phyloP scores from a whole-genome alignment of 768 basidiomycete genomes.

The Tylopilus felleus region DNA sequence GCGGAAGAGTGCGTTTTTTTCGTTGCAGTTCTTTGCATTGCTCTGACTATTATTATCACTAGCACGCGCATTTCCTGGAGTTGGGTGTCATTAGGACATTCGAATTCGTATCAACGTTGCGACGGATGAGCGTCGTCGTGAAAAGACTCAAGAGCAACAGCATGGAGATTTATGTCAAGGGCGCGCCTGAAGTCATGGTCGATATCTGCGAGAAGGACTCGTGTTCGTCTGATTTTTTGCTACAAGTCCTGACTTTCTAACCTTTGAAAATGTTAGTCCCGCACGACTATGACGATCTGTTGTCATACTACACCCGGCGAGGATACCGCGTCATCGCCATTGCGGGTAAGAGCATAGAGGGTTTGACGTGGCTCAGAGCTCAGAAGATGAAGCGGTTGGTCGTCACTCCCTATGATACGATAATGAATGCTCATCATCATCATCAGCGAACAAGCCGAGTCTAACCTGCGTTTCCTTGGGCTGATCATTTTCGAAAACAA shows the following conservation, averaged over 20 bases:
- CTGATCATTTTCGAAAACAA: conserved; percentile 98
- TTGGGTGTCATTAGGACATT: conserved; percentile 94
- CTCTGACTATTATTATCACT: conserved; percentile 1
- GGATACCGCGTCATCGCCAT: conserved; percentile 98
- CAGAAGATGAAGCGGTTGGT: conserved; percentile 90
- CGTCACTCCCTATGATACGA: background rate
- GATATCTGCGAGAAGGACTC: conserved; percentile 92
- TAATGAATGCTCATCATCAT: conserved; percentile 2
- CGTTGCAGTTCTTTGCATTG: background rate
- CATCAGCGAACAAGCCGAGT: conserved; percentile 89
- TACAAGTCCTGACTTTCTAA: conserved; percentile 9
- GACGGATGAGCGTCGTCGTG: conserved; percentile 97
- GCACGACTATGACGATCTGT: conserved; percentile 90
- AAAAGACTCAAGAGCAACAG: conserved; percentile 89
- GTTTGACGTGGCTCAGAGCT: conserved; percentile 94
- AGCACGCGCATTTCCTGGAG: conserved; percentile 98
- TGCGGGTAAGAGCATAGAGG: conserved; percentile 92
- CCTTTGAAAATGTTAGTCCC: conserved; percentile 58
- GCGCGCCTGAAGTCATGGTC: conserved; percentile 97
- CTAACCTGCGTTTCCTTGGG: conserved; percentile 84
- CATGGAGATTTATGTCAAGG: conserved; percentile 99
- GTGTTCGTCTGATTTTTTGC: conserved; percentile 54
- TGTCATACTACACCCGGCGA: conserved; percentile 94
- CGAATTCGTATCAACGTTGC: conserved; percentile 90
- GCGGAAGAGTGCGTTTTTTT: conserved; percentile 56